A percentile compares a stretch with the other conserved stretches of the same genome.
These are phyloP conservation scores for Erodium trifolium DNA, from an alignment of 441 rosid species.

Conservation along the genomic window DNA sequence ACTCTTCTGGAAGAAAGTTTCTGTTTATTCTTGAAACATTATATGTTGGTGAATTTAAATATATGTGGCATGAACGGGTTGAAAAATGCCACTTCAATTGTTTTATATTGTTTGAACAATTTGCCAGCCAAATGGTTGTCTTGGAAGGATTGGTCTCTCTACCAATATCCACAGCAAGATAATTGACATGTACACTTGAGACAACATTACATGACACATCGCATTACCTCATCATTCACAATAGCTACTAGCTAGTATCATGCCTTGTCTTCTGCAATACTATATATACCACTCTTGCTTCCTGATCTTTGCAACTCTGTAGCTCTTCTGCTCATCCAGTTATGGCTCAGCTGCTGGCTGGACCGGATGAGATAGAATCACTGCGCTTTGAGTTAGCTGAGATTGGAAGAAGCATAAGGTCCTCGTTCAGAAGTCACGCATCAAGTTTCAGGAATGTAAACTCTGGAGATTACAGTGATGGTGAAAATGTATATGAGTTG, in stretches of 20 bases:
- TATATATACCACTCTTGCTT: background rate
- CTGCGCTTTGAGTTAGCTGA: constrained; percentile 28
- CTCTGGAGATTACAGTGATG: constrained; percentile 20
- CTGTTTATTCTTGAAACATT: background rate
- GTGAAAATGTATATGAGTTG: constrained; percentile 22
- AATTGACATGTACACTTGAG: background rate
- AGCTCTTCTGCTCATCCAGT: too few relatives aligned
- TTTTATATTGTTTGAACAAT: too few relatives aligned
- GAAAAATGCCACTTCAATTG: too few relatives aligned
- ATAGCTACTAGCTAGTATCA: background rate
- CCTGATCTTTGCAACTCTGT: background rate
- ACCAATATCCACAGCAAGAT: constrained; percentile 2
- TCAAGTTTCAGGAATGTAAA: constrained; percentile 26
- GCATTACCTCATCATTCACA: constrained; percentile 14
- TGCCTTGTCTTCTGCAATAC: background rate
- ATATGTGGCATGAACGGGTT: background rate
- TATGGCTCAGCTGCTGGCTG: constrained; percentile 23
- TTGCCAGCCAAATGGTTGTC: too few relatives aligned
- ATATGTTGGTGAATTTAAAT: background rate
- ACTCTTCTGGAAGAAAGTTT: background rate
- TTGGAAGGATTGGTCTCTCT: background rate
- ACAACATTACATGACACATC: constrained; percentile 11
- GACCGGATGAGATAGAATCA: constrained; percentile 28
- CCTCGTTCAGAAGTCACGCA: constrained; percentile 27
- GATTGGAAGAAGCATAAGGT: constrained; percentile 30